These are phyloP conservation scores for Coemansia sp. DNA, from an alignment of 192 early-diverging fungal species.

Conservation along the genomic window DNA sequence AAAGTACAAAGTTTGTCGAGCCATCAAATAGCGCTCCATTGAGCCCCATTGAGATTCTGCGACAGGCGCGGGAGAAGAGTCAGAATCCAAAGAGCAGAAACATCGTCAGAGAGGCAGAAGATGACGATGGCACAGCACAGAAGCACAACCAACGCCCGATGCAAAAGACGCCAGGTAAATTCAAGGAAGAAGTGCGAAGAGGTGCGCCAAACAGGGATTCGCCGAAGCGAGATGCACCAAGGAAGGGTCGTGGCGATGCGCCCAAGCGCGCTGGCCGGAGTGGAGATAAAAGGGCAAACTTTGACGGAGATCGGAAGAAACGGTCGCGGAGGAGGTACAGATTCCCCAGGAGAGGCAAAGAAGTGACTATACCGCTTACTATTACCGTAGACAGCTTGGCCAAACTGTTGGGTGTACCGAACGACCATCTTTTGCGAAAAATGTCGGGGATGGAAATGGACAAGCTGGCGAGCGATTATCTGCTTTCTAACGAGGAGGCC, in stretches of 20 bases:
- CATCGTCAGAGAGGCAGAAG: background rate
- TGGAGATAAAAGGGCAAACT: conserved; percentile 58
- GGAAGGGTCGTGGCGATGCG: conserved; percentile 14
- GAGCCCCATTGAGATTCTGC: conserved; percentile 55
- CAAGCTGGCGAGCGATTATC: conserved; percentile 72
- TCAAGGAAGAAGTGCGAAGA: conserved; percentile 22
- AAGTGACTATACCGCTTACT: conserved; percentile 77
- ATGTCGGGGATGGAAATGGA: conserved; percentile 83
- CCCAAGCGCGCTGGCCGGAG: conserved; percentile 50
- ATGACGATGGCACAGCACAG: background rate
- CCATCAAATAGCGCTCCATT: conserved; percentile 44
- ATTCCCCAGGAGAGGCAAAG: conserved; percentile 43
- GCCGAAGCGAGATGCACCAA: conserved; percentile 18
- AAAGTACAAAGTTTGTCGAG: background rate
- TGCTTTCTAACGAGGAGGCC: conserved; percentile 82
- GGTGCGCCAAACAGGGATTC: too few relatives aligned
- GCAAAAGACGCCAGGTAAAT: background rate
- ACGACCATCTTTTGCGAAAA: conserved; percentile 68
- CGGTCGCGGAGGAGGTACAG: conserved; percentile 31
- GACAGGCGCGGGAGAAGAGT: background rate
- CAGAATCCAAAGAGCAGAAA: background rate
- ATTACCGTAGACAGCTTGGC: conserved; percentile 83
- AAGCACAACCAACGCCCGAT: background rate
- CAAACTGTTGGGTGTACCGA: conserved; percentile 70
- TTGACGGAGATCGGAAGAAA: conserved; percentile 54